A percentile compares a stretch with the other conserved stretches of the same genome.
phyloP scores from a whole-genome alignment of 768 basidiomycete genomes.

The Antrodiella citrinella region DNA sequence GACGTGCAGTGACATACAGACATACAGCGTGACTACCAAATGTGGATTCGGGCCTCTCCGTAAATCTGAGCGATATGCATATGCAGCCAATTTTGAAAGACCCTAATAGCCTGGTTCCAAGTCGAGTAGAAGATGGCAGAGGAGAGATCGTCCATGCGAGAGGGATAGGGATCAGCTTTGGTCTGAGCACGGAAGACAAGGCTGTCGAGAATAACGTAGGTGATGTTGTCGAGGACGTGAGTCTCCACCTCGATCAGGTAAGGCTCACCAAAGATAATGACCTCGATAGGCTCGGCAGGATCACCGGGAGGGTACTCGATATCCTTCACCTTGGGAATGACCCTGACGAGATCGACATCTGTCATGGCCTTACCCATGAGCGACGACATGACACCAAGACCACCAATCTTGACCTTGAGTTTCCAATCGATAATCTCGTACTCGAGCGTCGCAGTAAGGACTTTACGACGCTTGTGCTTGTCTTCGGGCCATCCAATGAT shows the following conservation, averaged over 20 bases:
- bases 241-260: conserved; percentile 96
- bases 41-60: not conserved
- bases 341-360: conserved; percentile 91
- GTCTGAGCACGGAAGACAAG: conserved; percentile 97
- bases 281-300: conserved; percentile 89
- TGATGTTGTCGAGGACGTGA: conserved; percentile 90
- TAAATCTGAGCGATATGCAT: not conserved
- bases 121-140: conserved; percentile 98
- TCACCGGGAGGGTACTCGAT: conserved; percentile 89
- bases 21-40: not conserved
- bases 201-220: conserved; percentile 87
- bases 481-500: conserved; percentile 97
- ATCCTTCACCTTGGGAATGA: conserved; percentile 92
- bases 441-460: conserved; percentile 87
- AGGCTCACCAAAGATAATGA: conserved; percentile 92
- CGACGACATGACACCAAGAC: conserved; percentile 95
- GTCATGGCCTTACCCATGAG: conserved; percentile 98
- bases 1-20: not conserved
- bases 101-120: conserved; percentile 86
- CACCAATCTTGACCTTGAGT: conserved; percentile 95
- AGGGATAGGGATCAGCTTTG: conserved; percentile 91
- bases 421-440: conserved; percentile 98
- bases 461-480: conserved; percentile 83
- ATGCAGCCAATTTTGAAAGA: not conserved
- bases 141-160: conserved; percentile 94